A percentile compares a stretch with the other conserved stretches of the same genome.
phyloP scores from a whole-genome alignment of 768 basidiomycete genomes.

The Lactifluus echinatus region DNA sequence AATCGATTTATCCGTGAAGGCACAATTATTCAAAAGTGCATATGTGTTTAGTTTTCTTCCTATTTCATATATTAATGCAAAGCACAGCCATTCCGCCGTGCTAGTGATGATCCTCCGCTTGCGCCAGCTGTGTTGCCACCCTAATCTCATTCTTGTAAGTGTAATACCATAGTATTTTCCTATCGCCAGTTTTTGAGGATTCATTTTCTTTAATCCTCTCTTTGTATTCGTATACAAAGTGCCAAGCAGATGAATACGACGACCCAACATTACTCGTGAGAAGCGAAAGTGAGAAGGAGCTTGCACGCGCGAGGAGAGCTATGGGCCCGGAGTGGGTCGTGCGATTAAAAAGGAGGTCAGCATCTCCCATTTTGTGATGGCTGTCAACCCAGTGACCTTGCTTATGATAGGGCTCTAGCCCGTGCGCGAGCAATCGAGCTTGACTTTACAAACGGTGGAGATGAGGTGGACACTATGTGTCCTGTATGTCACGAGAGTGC shows the following conservation, averaged over 20 bases:
- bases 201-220: no score
- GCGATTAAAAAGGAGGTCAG: conserved; percentile 13
- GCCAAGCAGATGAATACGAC: conserved; percentile 36
- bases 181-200: no score
- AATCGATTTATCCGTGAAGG: conserved; percentile 53
- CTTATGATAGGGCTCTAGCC: conserved; percentile 33
- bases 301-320: conserved; percentile 40
- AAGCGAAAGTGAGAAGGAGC: conserved; percentile 44
- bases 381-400: conserved; percentile 26
- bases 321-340: conserved; percentile 38
- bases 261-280: conserved; percentile 45
- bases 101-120: conserved; percentile 65
- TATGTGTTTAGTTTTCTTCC: conserved; percentile 8
- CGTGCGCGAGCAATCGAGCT: conserved; percentile 39
- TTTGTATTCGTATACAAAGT: conserved; percentile 22
- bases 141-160: conserved; percentile 56
- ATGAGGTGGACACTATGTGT: conserved; percentile 42
- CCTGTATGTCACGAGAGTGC: conserved; percentile 60
- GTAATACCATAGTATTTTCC: no score
- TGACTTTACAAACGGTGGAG: conserved; percentile 43
- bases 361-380: neutral
- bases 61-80: neutral
- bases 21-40: conserved; percentile 67
- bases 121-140: conserved; percentile 67
- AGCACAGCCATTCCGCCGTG: conserved; percentile 37